These are phyloP conservation scores for Ophiostoma ulmi DNA, from an alignment of 2,329 filamentous ascomycete species.

Conservation along the genomic window DNA sequence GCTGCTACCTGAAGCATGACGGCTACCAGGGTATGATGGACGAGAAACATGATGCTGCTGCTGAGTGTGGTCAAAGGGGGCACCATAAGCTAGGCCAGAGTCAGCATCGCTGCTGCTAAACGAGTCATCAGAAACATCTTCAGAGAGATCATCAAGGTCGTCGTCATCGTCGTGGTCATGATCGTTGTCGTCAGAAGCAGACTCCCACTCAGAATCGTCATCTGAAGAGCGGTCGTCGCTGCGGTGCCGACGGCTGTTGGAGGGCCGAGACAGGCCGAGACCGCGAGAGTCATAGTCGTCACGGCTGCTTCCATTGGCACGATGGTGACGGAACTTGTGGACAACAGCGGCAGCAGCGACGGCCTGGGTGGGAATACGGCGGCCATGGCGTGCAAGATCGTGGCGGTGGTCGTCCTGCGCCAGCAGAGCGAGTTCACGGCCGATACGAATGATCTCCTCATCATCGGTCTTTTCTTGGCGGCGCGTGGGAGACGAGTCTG, in stretches of 20 bases:
- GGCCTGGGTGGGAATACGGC: constrained; percentile 35
- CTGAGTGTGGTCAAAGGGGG: constrained; percentile 23
- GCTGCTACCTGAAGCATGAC: background rate
- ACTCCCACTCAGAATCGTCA: constrained; percentile 54
- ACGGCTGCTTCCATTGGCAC: constrained; percentile 22
- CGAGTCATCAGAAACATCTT: constrained; percentile 30
- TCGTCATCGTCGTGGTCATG: constrained; percentile 29
- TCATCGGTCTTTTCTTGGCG: constrained; percentile 39
- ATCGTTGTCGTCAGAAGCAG: constrained; percentile 46
- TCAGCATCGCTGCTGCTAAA: constrained; percentile 39
- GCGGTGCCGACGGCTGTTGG: constrained; percentile 33
- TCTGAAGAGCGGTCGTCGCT: constrained; percentile 30
- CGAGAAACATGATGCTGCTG: constrained; percentile 10
- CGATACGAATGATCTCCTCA: constrained; percentile 54
- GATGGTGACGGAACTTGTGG: constrained; percentile 37
- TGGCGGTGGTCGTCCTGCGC: constrained; percentile 47
- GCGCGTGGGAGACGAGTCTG: constrained; percentile 18
- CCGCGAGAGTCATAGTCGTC: constrained; percentile 19
- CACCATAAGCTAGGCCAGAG: constrained; percentile 43
- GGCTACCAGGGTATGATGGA: constrained; percentile 24
- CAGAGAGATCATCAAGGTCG: constrained; percentile 24
- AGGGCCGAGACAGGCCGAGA: constrained; percentile 35
- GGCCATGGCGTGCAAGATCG: constrained; percentile 38
- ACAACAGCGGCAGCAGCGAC: constrained; percentile 39
- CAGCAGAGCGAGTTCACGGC: constrained; percentile 50